These are phyloP conservation scores for Leptosphaerulina australis DNA, from an alignment of 2,329 filamentous ascomycete species.

Conservation along the genomic window DNA sequence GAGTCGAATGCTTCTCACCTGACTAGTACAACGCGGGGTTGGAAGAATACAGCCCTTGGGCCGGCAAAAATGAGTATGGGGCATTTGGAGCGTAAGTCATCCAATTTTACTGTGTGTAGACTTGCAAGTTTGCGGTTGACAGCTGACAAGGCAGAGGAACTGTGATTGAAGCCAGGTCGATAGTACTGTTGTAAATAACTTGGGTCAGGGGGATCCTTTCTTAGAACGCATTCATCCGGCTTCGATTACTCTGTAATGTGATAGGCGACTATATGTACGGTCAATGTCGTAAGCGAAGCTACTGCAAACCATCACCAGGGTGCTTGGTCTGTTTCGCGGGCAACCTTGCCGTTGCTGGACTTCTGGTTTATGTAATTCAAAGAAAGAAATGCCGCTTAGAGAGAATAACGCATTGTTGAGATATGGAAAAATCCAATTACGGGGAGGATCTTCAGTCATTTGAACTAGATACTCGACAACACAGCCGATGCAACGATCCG, in stretches of 20 bases:
- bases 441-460: slow-evolving; percentile 19
- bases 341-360: slow-evolving; percentile 12
- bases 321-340: slow-evolving; percentile 3
- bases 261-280: not conserved
- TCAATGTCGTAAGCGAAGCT: slow-evolving; percentile 7
- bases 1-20: not conserved
- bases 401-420: slow-evolving; percentile 11
- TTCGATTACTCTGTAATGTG: not conserved
- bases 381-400: not conserved
- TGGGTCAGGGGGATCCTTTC: slow-evolving; percentile 2
- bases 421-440: slow-evolving; percentile 7
- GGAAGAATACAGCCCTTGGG: not conserved
- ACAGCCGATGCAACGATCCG: slow-evolving; percentile 10
- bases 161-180: not conserved
- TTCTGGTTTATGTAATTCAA: not conserved
- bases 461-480: slow-evolving; percentile 9
- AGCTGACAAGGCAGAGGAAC: not conserved
- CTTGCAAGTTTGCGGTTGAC: not conserved
- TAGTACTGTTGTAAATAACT: not conserved
- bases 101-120: not conserved
- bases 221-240: not conserved
- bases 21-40: slow-evolving; percentile 26
- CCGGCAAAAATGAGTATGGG: slow-evolving; percentile 4
- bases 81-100: not conserved
- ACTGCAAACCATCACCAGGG: slow-evolving; percentile 25